These are phyloP conservation scores for Saccharomycopsis malanga DNA, from an alignment of 805 yeast genomes.

Conservation along the genomic window DNA sequence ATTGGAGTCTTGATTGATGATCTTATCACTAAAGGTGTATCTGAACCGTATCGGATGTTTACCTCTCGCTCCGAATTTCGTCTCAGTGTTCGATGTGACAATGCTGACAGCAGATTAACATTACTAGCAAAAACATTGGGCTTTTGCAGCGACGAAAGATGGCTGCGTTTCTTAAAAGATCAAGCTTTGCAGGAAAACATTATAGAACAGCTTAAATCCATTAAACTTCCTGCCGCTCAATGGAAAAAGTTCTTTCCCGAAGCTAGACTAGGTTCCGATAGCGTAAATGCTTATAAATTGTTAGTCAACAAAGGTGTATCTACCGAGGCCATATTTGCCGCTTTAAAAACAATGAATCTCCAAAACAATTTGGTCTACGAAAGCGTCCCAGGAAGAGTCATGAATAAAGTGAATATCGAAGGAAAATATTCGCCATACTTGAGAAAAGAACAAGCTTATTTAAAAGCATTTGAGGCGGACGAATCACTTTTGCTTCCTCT, in stretches of 20 bases:
- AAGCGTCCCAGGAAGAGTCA: conserved; percentile 38
- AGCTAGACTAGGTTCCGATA: conserved; percentile 30
- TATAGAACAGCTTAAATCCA: conserved; percentile 37
- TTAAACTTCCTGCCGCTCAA: conserved; percentile 44
- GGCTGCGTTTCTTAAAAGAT: conserved; percentile 41
- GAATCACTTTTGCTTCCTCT: conserved; percentile 68
- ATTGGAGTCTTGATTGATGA: conserved; percentile 93
- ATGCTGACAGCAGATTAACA: conserved; percentile 85
- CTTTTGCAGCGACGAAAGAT: conserved; percentile 55
- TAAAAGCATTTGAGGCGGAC: conserved; percentile 77
- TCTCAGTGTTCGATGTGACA: conserved; percentile 83
- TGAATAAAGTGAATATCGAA: conserved; percentile 63
- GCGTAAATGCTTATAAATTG: conserved; percentile 64
- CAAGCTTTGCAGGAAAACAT: conserved; percentile 37
- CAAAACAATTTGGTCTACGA: conserved; percentile 24
- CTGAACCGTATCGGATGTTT: conserved; percentile 97
- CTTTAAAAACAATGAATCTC: conserved; percentile 17
- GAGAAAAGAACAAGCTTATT: conserved; percentile 59
- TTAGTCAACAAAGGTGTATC: conserved; percentile 8
- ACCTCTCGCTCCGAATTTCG: conserved; percentile 94
- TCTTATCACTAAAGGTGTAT: conserved; percentile 88
- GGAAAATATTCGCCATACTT: conserved; percentile 80
- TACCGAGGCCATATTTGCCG: conserved; percentile 2
- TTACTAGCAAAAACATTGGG: conserved; percentile 59
- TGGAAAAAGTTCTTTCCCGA: conserved; percentile 45